Evolutionary conservation across 805 yeast genomes (phyloP), one percentile per base, ranked within the genome.

Genomic region (Yarrowia deformans): DNA sequence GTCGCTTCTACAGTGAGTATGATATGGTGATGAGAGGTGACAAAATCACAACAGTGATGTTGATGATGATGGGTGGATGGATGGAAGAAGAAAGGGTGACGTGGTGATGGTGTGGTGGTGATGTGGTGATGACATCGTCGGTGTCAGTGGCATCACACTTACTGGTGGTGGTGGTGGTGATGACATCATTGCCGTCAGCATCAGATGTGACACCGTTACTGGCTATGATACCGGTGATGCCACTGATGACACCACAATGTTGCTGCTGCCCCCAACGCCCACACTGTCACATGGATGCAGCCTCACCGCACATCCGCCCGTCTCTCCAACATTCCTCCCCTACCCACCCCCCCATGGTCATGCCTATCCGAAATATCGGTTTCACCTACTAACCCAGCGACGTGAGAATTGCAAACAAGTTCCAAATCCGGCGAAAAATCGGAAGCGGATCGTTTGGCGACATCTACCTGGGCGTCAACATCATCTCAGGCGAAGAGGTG

Each of bases 361-460:
- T 23, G 29, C 29, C 3, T 23, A 23, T 23, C n/a, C n/a, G n/a
- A n/a, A n/a, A n/a, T n/a, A n/a, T n/a, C n/a, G n/a, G n/a, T n/a
- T n/a, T n/a, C n/a, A 23, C 29, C 29, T 54, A 48, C 69, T 66
- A 52, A 54, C 61, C 14, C 45, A 84, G 84, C 87, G 97, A 91
- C 79, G 84, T 90, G 77, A 85, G 97, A 78, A 94, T 94, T 48
- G 98, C 98, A 66, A 91, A 95, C 82, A 94, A 93, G 81, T 93
- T 88, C 81, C 87, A 97, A 69, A 89, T 93, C 75, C 97, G 97
- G 48, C 89, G 97, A 71, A 93, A 93, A 80, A 94, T 94, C 75
- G 99, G 99, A 23, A 88, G 95, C 49, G 99, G 99, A 19, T 93
- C 98, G 12, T 94, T 94, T 79, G 99, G 99, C 70, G 99, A 95